These are phyloP conservation scores for Trichoderma sp. DNA, from an alignment of 2,329 filamentous ascomycete genomes.

Conservation along the genomic window DNA sequence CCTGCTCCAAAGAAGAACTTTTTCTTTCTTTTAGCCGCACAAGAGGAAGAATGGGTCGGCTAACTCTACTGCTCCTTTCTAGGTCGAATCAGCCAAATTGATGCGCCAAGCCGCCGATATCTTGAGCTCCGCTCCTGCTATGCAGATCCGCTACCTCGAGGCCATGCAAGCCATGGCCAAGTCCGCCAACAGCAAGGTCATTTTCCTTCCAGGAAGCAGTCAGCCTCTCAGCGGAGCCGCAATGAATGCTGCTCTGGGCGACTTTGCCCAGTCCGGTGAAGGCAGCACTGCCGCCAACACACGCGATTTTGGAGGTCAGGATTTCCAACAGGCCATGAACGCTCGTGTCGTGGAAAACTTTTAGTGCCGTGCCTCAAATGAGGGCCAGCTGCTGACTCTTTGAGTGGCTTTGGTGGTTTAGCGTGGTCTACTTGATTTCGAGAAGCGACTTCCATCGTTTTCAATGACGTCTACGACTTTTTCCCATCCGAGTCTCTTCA, in stretches of 20 bases:
- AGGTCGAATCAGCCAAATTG: conserved; percentile 89
- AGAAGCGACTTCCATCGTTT: conserved; percentile 25
- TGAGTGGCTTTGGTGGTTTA: conserved; percentile 30
- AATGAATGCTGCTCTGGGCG: conserved; percentile 45
- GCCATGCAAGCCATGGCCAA: conserved; percentile 99
- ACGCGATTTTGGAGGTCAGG: conserved; percentile 51
- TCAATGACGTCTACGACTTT: conserved; percentile 12
- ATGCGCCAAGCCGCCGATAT: conserved; percentile 95
- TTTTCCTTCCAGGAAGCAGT: conserved; percentile 67
- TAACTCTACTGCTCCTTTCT: conserved; percentile 3
- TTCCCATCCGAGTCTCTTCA: not conserved
- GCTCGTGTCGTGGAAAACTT: conserved; percentile 83
- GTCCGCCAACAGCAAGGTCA: conserved; percentile 83
- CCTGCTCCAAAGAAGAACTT: not conserved
- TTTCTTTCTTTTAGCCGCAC: not conserved
- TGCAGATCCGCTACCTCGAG: conserved; percentile 98
- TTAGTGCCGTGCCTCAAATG: conserved; percentile 43
- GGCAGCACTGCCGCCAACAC: conserved; percentile 49
- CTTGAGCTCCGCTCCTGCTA: conserved; percentile 83
- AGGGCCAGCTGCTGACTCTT: conserved; percentile 33
- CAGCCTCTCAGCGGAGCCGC: conserved; percentile 52
- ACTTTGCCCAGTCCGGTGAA: conserved; percentile 32
- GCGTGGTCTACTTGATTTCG: conserved; percentile 39
- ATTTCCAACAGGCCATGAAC: conserved; percentile 79
- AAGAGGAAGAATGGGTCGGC: not conserved